phyloP scores from a whole-genome alignment of 495 filamentous ascomycete genomes.

The Barbatosphaeria neglecta region DNA sequence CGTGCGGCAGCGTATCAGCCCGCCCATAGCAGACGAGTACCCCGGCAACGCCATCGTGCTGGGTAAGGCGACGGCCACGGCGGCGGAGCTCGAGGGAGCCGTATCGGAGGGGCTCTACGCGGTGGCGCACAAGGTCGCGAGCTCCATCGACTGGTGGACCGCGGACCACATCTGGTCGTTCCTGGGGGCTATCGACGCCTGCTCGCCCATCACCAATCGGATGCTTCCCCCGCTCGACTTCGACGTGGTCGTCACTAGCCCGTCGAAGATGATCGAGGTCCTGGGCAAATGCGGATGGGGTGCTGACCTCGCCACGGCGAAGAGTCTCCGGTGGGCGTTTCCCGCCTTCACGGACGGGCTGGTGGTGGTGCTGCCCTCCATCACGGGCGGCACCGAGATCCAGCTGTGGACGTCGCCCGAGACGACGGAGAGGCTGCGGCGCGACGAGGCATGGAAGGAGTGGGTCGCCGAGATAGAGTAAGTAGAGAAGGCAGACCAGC shows the following conservation, averaged over 20 bases:
- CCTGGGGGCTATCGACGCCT: not conserved
- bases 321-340: constrained; percentile 1
- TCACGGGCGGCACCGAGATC: constrained; percentile 1
- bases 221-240: constrained; percentile 1
- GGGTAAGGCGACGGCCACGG: not conserved
- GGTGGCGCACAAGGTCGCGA: constrained; percentile 1
- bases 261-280: not conserved
- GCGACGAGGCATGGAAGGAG: constrained; percentile 1
- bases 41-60: constrained; percentile 3
- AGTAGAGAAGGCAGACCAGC: too few relatives aligned
- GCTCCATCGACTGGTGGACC: constrained; percentile 2
- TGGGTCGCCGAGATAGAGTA: constrained; percentile 2
- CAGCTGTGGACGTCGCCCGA: constrained; percentile 2
- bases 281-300: not conserved
- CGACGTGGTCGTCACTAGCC: constrained; percentile 1
- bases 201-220: not conserved
- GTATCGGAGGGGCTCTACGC: not conserved
- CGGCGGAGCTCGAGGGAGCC: constrained; percentile 1
- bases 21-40: constrained; percentile 1
- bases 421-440: not conserved
- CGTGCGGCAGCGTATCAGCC: not conserved
- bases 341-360: constrained; percentile 3
- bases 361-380: not conserved
- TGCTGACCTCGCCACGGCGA: not conserved
- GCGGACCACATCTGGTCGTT: constrained; percentile 1